These are phyloP conservation scores for Karstenula rhodostoma DNA, from an alignment of 2,329 filamentous ascomycete genomes.

Conservation along the genomic window DNA sequence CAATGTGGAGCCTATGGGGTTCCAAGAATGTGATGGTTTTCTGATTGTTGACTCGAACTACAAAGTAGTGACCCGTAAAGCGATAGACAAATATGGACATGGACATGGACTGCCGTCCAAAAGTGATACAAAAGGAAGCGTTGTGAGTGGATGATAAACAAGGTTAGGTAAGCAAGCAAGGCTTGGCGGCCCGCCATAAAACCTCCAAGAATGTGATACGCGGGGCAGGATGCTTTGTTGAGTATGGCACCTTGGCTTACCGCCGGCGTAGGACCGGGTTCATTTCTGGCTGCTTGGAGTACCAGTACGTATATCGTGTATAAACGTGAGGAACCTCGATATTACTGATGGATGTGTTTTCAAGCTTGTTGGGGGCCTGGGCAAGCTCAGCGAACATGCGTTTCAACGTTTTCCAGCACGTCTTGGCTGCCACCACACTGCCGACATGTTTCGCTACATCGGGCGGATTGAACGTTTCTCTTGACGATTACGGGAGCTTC, in stretches of 20 bases:
- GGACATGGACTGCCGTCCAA: no score
- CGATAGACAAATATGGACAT: no score
- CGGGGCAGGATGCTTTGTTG: background rate
- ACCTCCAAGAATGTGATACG: background rate
- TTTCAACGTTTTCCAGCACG: background rate
- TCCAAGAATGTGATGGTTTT: background rate
- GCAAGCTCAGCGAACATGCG: background rate
- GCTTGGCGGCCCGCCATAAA: no score
- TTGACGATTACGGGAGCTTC: conserved; percentile 52
- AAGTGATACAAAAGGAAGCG: no score
- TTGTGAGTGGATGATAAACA: no score
- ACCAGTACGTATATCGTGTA: background rate
- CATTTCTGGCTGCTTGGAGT: background rate
- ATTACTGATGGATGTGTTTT: no score
- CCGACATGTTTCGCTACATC: background rate
- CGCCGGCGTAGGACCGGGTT: background rate
- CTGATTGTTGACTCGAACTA: no score
- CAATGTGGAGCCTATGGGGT: background rate
- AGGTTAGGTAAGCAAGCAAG: no score
- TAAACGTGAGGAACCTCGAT: background rate
- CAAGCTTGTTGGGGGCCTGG: no score
- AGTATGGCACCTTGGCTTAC: background rate
- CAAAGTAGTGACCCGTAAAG: no score
- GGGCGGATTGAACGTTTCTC: conserved; percentile 20
- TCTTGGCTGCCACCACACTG: background rate